These are phyloP conservation scores for Ophidiomyces ophidiicola DNA, from an alignment of 2,329 filamentous ascomycete genomes.

Conservation along the genomic window DNA sequence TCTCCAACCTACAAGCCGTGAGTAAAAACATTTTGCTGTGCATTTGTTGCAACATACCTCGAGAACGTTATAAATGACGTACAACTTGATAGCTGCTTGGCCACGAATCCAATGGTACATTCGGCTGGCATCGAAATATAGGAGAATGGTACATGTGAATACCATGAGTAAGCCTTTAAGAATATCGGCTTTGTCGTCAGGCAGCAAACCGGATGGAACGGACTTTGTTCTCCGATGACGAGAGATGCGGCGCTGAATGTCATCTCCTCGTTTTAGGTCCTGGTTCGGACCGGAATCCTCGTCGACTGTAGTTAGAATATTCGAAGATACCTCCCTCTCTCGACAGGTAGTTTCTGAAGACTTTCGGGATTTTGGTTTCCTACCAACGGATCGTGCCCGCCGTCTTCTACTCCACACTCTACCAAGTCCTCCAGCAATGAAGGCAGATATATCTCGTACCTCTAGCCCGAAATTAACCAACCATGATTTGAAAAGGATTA, in stretches of 20 bases:
- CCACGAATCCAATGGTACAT: slow-evolving; percentile 98
- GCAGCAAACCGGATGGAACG: slow-evolving; percentile 68
- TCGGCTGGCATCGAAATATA: slow-evolving; percentile 84
- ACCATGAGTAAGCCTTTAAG: slow-evolving; percentile 83
- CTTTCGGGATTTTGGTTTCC: neutral
- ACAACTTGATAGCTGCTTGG: slow-evolving; percentile 93
- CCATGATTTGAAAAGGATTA: slow-evolving; percentile 70
- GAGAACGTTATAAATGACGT: slow-evolving; percentile 96
- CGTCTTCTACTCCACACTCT: slow-evolving; percentile 53
- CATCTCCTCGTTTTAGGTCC: slow-evolving; percentile 14
- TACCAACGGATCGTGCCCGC: slow-evolving; percentile 15
- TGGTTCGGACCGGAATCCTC: slow-evolving; percentile 5
- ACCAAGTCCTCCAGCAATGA: slow-evolving; percentile 67
- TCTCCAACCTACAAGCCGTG: slow-evolving; percentile 52
- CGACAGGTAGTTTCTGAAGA: neutral
- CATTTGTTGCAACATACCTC: slow-evolving; percentile 42
- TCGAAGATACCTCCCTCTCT: neutral
- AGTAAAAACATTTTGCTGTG: slow-evolving; percentile 1
- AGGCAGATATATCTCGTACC: slow-evolving; percentile 55
- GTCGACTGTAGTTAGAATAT: neutral
- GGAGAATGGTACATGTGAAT: slow-evolving; percentile 69
- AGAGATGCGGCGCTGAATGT: slow-evolving; percentile 25
- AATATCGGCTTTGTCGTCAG: slow-evolving; percentile 89
- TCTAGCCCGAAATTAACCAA: slow-evolving; percentile 59
- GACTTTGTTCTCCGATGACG: slow-evolving; percentile 67